Evolutionary conservation across 2,329 filamentous ascomycete genomes (phyloP).

Genomic region (Fusarium subglutinans): DNA sequence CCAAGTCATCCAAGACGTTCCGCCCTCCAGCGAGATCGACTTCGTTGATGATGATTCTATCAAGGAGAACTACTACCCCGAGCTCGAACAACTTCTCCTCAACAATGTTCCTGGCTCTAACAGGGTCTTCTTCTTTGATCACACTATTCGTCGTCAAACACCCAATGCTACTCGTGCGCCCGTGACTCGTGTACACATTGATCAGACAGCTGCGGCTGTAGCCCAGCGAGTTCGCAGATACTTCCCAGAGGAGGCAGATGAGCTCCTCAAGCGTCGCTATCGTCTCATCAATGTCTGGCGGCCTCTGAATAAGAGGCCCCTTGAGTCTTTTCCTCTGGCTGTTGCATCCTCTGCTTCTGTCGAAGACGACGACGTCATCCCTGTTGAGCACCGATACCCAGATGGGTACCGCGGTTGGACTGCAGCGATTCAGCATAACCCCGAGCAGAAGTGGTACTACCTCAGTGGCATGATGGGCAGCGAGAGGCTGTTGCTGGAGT

Average conservation of each 20-base stretch:
- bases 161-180: slow-evolving; percentile 71
- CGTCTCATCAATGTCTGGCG: slow-evolving; percentile 92
- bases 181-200: slow-evolving; percentile 80
- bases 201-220: slow-evolving; percentile 77
- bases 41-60: slow-evolving; percentile 78
- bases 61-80: slow-evolving; percentile 80
- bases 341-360: slow-evolving; percentile 73
- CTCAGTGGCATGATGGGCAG: slow-evolving; percentile 79
- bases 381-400: slow-evolving; percentile 76
- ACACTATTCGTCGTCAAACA: slow-evolving; percentile 79
- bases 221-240: slow-evolving; percentile 74
- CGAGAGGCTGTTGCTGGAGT: slow-evolving; percentile 81
- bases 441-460: slow-evolving; percentile 78
- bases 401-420: slow-evolving; percentile 76
- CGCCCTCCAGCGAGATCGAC: slow-evolving; percentile 58
- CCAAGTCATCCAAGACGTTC: slow-evolving; percentile 66
- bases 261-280: slow-evolving; percentile 73
- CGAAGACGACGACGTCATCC: slow-evolving; percentile 70
- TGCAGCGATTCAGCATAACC: slow-evolving; percentile 70
- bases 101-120: slow-evolving; percentile 72
- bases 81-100: slow-evolving; percentile 78
- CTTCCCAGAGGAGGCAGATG: slow-evolving; percentile 72
- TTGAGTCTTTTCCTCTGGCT: slow-evolving; percentile 73
- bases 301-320: slow-evolving; percentile 65
- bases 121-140: slow-evolving; percentile 81